These are phyloP conservation scores for Gigaspora rosea DNA, from an alignment of 192 early-diverging fungal species.

Conservation along the genomic window DNA sequence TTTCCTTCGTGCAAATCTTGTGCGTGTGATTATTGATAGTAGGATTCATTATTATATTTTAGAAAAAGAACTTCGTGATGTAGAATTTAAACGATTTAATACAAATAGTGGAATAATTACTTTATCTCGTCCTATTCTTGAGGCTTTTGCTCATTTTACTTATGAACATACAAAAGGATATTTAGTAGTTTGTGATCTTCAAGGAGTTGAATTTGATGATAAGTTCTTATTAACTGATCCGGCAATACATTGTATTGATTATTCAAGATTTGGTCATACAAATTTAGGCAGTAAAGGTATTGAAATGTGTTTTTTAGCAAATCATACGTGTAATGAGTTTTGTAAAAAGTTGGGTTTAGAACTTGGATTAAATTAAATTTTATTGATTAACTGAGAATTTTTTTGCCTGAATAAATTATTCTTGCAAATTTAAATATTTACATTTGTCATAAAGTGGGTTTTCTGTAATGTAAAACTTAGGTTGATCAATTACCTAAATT, in stretches of 20 bases:
- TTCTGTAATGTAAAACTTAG: too few relatives aligned
- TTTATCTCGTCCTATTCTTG: not conserved
- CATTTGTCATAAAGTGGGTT: too few relatives aligned
- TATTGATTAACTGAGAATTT: too few relatives aligned
- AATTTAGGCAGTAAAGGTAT: slow-evolving; percentile 11
- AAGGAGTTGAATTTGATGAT: not conserved
- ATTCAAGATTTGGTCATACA: slow-evolving; percentile 3
- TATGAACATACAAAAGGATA: slow-evolving; percentile 24
- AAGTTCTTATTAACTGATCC: slow-evolving; percentile 2
- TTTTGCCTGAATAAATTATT: too few relatives aligned
- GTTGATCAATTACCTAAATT: too few relatives aligned
- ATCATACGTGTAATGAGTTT: slow-evolving; percentile 12
- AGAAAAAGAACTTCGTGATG: not conserved
- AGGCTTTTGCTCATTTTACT: slow-evolving; percentile 27
- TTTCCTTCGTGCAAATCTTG: slow-evolving; percentile 11
- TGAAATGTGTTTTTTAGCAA: slow-evolving; percentile 2
- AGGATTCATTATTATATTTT: not conserved
- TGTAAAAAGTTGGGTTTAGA: slow-evolving; percentile 10
- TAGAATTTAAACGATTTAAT: slow-evolving; percentile 18
- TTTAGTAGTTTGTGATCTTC: slow-evolving; percentile 25
- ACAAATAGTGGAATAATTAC: slow-evolving; percentile 19
- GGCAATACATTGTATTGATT: not conserved
- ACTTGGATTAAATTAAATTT: not conserved
- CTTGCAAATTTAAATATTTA: too few relatives aligned
- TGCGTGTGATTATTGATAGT: not conserved